phyloP scores from a whole-genome alignment of 805 yeast genomes.

The Pichia pseudocactophila region DNA sequence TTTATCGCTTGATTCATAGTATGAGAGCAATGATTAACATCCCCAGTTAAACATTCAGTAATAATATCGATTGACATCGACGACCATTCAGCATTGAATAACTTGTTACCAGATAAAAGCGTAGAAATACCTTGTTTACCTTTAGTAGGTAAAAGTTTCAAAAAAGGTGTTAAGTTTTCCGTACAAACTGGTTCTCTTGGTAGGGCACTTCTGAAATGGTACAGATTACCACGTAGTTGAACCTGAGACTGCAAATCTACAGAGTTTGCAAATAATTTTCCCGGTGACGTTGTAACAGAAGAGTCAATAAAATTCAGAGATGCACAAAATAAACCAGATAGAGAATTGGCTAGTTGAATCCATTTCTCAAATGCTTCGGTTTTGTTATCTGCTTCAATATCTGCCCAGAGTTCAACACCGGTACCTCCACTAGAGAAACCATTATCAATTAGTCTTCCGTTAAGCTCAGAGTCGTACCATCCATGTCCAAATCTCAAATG shows the following conservation, averaged over 20 bases:
- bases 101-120: conserved; percentile 79
- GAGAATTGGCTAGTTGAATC: conserved; percentile 60
- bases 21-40: conserved; percentile 34
- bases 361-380: conserved; percentile 55
- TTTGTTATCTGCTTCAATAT: conserved; percentile 53
- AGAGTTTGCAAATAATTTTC: conserved; percentile 29
- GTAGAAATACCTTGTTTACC: conserved; percentile 86
- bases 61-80: conserved; percentile 79
- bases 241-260: conserved; percentile 16
- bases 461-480: conserved; percentile 82
- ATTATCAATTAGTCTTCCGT: conserved; percentile 73
- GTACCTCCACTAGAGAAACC: conserved; percentile 82
- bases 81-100: conserved; percentile 91
- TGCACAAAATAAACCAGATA: conserved; percentile 93
- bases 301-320: conserved; percentile 82
- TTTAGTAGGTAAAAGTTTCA: conserved; percentile 83
- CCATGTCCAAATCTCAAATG: conserved; percentile 89
- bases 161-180: conserved; percentile 89
- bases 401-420: conserved; percentile 91
- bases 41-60: conserved; percentile 38
- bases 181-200: conserved; percentile 96
- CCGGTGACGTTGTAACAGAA: conserved; percentile 65
- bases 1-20: conserved; percentile 59
- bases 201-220: conserved; percentile 69
- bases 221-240: conserved; percentile 35